Conservation (phyloP, 352 stramenopile genomes). For the Phytopythium litorale region DNA sequence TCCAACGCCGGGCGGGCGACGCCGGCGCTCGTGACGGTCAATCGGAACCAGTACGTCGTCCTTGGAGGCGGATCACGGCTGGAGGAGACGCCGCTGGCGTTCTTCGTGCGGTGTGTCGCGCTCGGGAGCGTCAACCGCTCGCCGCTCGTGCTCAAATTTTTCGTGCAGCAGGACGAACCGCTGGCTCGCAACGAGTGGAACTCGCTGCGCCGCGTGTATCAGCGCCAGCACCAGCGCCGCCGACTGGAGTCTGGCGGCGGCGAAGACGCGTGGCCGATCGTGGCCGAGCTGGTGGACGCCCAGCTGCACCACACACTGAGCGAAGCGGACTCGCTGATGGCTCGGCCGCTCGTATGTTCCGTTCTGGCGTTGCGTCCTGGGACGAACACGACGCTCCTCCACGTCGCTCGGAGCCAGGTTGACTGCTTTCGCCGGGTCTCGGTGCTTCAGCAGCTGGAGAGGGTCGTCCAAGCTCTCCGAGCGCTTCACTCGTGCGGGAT, state of each 20-base stretch:
- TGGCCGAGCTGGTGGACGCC: constrained; percentile 28
- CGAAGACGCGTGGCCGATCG: constrained; percentile 20
- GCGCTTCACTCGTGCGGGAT: constrained; percentile 44
- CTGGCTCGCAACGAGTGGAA: constrained; percentile 49
- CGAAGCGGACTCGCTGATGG: constrained; percentile 15
- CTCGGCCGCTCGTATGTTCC: constrained; percentile 1
- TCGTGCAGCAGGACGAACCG: constrained; percentile 50
- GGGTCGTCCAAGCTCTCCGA: constrained; percentile 31
- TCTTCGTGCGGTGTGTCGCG: constrained; percentile 31
- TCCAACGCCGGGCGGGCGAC: neutral
- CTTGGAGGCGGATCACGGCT: constrained; percentile 12
- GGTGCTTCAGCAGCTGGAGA: constrained; percentile 30
- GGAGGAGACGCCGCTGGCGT: constrained; percentile 39
- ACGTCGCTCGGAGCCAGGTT: constrained; percentile 29
- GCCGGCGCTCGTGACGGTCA: constrained; percentile 25
- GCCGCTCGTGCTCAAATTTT: constrained; percentile 46
- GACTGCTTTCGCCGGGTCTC: constrained; percentile 23
- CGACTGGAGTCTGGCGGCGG: neutral
- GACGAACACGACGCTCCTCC: constrained; percentile 33
- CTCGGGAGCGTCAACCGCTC: neutral
- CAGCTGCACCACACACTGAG: constrained; percentile 30
- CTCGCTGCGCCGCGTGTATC: constrained; percentile 39
- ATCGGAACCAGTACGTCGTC: constrained; percentile 26
- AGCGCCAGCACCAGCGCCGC: constrained; percentile 13
- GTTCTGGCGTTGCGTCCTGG: constrained; percentile 42